Percentiles rank a stretch among this genome's conserved stretches.
Evolutionary conservation across 257 asterid species (phyloP).

Genomic region (Prunella vulgaris): DNA sequence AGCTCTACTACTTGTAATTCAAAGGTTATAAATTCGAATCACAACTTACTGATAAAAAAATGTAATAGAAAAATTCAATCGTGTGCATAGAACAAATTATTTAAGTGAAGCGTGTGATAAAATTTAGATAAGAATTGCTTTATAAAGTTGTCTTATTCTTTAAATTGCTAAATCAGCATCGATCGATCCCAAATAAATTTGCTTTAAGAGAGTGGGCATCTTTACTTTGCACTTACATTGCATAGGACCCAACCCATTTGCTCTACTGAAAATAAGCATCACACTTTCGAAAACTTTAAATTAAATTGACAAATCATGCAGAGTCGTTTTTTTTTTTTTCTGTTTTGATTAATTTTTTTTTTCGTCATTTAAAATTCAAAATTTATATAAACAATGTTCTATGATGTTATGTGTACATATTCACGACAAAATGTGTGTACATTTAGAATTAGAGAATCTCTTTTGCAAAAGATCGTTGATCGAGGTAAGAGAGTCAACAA

Average conservation of each 20-base stretch:
- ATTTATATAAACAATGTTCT: too few species aligned
- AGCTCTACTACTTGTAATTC: too few species aligned
- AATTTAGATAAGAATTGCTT: constrained; percentile 24
- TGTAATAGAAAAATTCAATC: neutral
- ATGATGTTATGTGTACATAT: too few species aligned
- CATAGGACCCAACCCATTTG: constrained; percentile 27
- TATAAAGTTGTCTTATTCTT: constrained; percentile 19
- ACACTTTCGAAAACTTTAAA: neutral
- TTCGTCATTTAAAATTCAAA: too few species aligned
- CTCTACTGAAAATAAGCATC: neutral
- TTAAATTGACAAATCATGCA: neutral
- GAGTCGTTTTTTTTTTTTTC: too few species aligned
- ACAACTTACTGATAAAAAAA: too few species aligned
- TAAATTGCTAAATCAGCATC: constrained; percentile 18
- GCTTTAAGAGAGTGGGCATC: constrained; percentile 33
- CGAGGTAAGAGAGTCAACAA: too few species aligned
- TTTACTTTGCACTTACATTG: constrained; percentile 26
- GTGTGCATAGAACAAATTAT: neutral
- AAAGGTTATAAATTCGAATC: too few species aligned
- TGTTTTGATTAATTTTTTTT: too few species aligned
- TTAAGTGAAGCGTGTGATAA: constrained; percentile 11
- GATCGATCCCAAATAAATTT: constrained; percentile 15
- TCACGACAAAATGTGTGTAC: too few species aligned
- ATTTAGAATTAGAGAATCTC: too few species aligned
- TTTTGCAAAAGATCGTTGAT: too few species aligned